Base-by-base conservation (phyloP, 2,329 filamentous ascomycete species). In the Nothomitra cinnamomea region DNA sequence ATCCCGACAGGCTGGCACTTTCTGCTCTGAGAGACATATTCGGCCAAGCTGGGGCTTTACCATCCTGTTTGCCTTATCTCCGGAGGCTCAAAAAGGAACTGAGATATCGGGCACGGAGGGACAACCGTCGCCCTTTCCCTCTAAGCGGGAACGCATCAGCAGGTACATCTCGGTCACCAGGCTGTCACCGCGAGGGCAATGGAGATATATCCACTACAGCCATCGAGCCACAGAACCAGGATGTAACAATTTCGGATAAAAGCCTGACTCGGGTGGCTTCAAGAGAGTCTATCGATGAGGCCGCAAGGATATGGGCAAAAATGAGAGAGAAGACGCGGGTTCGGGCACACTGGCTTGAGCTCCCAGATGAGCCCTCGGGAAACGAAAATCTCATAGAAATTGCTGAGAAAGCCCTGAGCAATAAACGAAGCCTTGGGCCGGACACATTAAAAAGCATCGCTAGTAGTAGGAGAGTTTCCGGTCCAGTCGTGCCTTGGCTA, bases 351-450 rank as follows among this genome's bases (percentile, higher is more conserved):
- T 35, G 50, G 22, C 28, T 32, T 40, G 47, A 42, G 25, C 51
- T 47, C 53, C 32, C 56, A 55, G 45, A 56, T 49, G 10, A 54
- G 21, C 53, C 54, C 19, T 43, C 51, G 7, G 45, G 53, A 17
- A 55, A 59, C 43, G 50, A 51, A 17, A 53, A 54, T 24, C 35
- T 61, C 17, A 24, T 52, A 38, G 62, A 62, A 51, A 58, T 69
- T 45, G 59, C 62, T 32, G 57, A 59, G 17, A 58, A 59, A 54
- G 68, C 67, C 1, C 45, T 69, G 42, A 58, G 61, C 53, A 69
- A 69, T 54, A 68, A 67, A 57, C 60, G 68, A 36, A 69, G 65
- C 54, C 59, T 70, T 3, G 67, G 68, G 12, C 65, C 65, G 4
- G 67, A 69, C 57, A 69, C 67, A 17, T 54, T 70, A 56, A 62